Evolutionary conservation across 2,329 filamentous ascomycete genomes (phyloP), one percentile per base, ranked within the genome.

Genomic region (Xylaria arbuscula): DNA sequence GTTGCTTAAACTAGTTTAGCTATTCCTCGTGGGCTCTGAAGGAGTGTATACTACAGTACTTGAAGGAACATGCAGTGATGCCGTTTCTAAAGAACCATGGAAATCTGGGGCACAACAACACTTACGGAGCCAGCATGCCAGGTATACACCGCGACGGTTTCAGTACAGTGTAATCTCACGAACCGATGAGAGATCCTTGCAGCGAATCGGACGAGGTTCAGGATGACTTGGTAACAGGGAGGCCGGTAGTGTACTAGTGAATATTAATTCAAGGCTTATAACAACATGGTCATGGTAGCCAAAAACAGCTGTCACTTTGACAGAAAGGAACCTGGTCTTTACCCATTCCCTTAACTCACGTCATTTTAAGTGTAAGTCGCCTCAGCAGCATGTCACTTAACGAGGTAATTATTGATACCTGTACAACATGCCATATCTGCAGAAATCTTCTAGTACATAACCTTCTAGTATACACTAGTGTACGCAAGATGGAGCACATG

Each of bases 1-100:
- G 48, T 51, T 57, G 62, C 55, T 64, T 42, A 42, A 60, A 59
- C 45, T 24, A 62, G 58, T 40, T 45, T 64, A 62, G 57, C 53
- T 55, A 28, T 19, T 58, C 42, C 56, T 48, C 11, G 13, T 19
- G 56, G 56, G 32, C 62, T 59, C 57, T 28, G 38, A 55, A 66
- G 62, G 58, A 59, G 50, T 45, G 19, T 42, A 17, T 42, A 51
- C 36, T 42, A 32, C 22, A 53, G 45, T 34, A 54, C 28, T 28
- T 28, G 51, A 6, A 61, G 66, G 66, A 64, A 36, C 38, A 28
- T 38, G 51, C 38, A 38, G 36, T 48, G 36, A 54, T 50, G 54
- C 57, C 57, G 17, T 62, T 57, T 36, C 50, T n/a, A 45, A 5
- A 38, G 50, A 58, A 45, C 62, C 51, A 57, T 24, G 11, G 38